Conservation (phyloP, 2,329 filamentous ascomycete species). For the Aspergillus spinulosporus region DNA sequence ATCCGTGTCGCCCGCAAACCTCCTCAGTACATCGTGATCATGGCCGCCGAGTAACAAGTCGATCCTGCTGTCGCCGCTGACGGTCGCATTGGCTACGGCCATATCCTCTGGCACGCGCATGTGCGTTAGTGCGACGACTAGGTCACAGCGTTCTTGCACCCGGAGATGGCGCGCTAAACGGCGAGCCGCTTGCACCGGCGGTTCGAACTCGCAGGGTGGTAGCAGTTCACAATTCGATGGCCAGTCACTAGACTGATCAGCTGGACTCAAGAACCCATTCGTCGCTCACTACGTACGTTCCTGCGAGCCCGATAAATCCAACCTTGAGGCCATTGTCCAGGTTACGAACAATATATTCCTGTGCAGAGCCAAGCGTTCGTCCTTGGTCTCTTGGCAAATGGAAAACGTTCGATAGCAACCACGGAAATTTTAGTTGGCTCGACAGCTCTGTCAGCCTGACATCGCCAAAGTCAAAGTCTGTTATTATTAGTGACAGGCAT, state of each 20-base stretch:
- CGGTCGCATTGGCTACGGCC: conserved; percentile 17
- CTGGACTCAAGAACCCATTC: background rate
- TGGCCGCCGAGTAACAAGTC: conserved; percentile 29
- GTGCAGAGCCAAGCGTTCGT: conserved; percentile 10
- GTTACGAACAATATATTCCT: conserved; percentile 14
- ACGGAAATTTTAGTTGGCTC: conserved; percentile 15
- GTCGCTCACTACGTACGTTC: conserved; percentile 15
- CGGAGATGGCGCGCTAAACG: conserved; percentile 12
- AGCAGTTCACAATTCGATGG: conserved; percentile 23
- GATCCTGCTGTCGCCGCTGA: conserved; percentile 17
- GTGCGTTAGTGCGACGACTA: conserved; percentile 29
- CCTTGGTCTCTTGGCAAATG: background rate
- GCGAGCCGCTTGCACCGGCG: conserved; percentile 3
- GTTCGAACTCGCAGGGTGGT: conserved; percentile 9
- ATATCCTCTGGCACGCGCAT: conserved; percentile 24
- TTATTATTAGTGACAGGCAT: background rate
- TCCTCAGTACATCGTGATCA: conserved; percentile 27
- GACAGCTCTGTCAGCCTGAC: conserved; percentile 17
- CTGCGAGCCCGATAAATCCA: conserved; percentile 22
- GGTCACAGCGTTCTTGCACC: conserved; percentile 20
- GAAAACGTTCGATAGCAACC: conserved; percentile 13
- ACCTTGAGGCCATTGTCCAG: conserved; percentile 15
- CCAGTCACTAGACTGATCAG: conserved; percentile 18
- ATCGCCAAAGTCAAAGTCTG: conserved; percentile 21
- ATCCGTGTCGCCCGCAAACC: conserved; percentile 20